phyloP scores from a whole-genome alignment of 768 basidiomycete genomes.

The Kondoa subrosea region DNA sequence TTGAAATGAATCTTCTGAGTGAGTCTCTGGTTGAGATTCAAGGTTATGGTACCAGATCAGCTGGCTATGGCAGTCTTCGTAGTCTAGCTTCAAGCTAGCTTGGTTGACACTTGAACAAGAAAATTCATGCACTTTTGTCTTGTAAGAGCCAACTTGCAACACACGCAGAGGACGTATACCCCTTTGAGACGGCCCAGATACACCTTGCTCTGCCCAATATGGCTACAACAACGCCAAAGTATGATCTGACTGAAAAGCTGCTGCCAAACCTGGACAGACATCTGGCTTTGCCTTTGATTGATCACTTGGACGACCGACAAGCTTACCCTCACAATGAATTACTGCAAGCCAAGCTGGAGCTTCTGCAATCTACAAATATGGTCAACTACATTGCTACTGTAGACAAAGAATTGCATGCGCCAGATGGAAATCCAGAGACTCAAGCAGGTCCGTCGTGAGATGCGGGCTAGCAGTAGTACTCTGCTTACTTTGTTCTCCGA shows the following conservation, averaged over 20 bases:
- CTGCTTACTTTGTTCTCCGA: slow-evolving; percentile 16
- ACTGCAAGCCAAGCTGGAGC: slow-evolving; percentile 82
- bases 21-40: no score
- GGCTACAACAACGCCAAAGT: background rate
- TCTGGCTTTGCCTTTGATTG: slow-evolving; percentile 77
- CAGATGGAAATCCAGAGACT: background rate
- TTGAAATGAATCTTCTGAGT: no score
- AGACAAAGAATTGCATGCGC: slow-evolving; percentile 46
- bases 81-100: no score
- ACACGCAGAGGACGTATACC: no score
- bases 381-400: slow-evolving; percentile 75
- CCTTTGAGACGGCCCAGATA: no score
- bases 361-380: slow-evolving; percentile 96
- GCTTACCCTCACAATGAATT: slow-evolving; percentile 66
- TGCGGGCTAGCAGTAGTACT: background rate
- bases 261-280: slow-evolving; percentile 89
- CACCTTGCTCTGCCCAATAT: no score
- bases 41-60: no score
- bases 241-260: slow-evolving; percentile 30
- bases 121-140: no score
- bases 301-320: slow-evolving; percentile 60
- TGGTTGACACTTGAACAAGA: no score
- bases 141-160: no score
- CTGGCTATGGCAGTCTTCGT: no score
- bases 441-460: background rate